Evolutionary conservation across 2,329 filamentous ascomycete species (phyloP), one percentile per base, ranked within the genome.

Genomic region (Cryphonectria radicalis): DNA sequence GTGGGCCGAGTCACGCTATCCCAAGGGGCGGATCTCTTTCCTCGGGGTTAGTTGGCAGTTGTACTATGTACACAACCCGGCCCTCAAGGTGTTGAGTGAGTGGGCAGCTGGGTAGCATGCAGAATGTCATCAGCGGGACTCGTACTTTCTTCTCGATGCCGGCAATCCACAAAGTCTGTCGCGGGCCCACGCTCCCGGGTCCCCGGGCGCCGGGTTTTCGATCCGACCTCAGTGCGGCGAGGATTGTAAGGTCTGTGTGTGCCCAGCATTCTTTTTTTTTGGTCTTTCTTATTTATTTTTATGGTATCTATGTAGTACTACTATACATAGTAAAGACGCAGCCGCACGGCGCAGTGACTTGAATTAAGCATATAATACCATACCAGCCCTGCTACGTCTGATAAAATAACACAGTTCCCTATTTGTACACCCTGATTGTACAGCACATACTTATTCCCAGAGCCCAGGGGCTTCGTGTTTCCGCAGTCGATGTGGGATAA

Each of bases 311-410:
- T 14, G 19, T 46, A 46, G 43, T 46, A 13, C 22, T 50, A 11
- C 22, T 50, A 50, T 50, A 40, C 37, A 40, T 40, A 40, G 37
- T 11, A 4, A 7, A 14, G 43, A 65, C 11, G 62, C 40, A 46
- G 62, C 40, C 40, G 40, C 62, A 32, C 62, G n/a, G 62, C 62
- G 25, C 62, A 64, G 62, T 46, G n/a, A 3, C n/a, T 3, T 46
- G 10, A 8, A 19, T 25, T 62, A 59, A 35, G 25, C 55, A 35
- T 59, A 59, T 59, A 28, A 25, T 28, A n/a, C 22, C 7, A n/a
- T 11, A 3, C 22, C 22, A 46, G 14, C 43, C 43, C 43, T 19
- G 4, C 43, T 2, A 46, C 5, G 4, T 19, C 32, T 32, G 32
- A 32, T 19, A 5, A 46, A 5, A 46, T 4, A 46, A 5, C 43